A percentile compares a stretch with the other conserved stretches of the same genome.
These are phyloP conservation scores for Cladosporium velox DNA, from an alignment of 2,329 filamentous ascomycete species.

Conservation along the genomic window DNA sequence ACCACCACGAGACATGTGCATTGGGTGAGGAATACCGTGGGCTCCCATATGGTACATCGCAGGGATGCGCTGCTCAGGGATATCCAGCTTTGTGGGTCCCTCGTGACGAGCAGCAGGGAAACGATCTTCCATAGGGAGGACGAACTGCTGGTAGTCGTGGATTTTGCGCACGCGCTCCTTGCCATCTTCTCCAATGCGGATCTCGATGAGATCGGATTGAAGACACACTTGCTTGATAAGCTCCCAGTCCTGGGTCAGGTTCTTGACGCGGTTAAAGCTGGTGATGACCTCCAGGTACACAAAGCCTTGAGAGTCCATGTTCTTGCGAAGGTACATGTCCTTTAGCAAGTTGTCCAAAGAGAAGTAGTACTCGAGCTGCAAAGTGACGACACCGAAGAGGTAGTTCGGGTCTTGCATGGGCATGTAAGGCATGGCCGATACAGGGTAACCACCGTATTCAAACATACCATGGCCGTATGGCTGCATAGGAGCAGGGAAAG, in stretches of 20 bases:
- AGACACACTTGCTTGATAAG: constrained; percentile 74
- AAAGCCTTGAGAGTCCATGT: constrained; percentile 96
- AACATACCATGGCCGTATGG: constrained; percentile 58
- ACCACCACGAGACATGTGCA: not conserved
- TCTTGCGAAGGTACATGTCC: constrained; percentile 80
- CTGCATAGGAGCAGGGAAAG: constrained; percentile 46
- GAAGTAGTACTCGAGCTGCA: constrained; percentile 85
- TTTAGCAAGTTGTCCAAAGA: constrained; percentile 94
- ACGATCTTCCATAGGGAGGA: constrained; percentile 70
- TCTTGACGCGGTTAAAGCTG: constrained; percentile 81
- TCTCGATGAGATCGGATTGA: constrained; percentile 72
- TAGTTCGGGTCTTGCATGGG: constrained; percentile 61
- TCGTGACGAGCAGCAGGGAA: constrained; percentile 72
- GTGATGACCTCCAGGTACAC: constrained; percentile 78
- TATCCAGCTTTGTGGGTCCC: constrained; percentile 58
- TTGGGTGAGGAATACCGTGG: not conserved
- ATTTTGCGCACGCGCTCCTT: constrained; percentile 74
- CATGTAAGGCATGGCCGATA: constrained; percentile 56
- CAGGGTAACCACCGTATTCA: constrained; percentile 36
- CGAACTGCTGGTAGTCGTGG: constrained; percentile 77
- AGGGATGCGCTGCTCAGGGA: constrained; percentile 36
- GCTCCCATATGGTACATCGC: constrained; percentile 7
- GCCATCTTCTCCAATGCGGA: constrained; percentile 72
- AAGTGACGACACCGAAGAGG: constrained; percentile 59
- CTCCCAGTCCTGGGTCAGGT: constrained; percentile 70